Percentiles rank a stretch among this genome's conserved stretches.
Conservation (phyloP, 139 green algal genomes). For the Astrephomene gubernaculifera region DNA sequence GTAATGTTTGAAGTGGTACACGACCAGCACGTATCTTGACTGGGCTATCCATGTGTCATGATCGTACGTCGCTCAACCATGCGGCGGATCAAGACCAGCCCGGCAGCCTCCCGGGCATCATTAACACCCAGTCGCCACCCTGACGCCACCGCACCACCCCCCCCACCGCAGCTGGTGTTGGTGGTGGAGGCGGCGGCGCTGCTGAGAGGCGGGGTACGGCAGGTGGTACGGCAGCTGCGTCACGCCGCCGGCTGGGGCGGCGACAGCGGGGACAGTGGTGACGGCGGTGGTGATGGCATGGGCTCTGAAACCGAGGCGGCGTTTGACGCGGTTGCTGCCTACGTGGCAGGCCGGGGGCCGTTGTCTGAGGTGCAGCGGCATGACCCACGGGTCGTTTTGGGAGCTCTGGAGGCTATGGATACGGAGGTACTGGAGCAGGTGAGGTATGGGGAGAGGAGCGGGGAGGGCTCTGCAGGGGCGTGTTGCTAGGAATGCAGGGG, state of each 20-base stretch:
- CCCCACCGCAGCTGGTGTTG: constrained; percentile 13
- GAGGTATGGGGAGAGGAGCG: background rate
- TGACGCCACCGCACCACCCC: no score
- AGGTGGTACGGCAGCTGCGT: background rate
- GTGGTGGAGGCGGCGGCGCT: constrained; percentile 33
- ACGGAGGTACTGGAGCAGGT: constrained; percentile 43
- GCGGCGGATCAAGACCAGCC: no score
- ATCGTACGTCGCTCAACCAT: no score
- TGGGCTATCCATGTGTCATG: no score
- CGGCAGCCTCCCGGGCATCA: no score
- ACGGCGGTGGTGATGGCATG: constrained; percentile 9
- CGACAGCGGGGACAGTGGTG: background rate
- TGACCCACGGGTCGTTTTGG: background rate
- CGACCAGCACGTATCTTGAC: no score
- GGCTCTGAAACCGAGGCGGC: constrained; percentile 46
- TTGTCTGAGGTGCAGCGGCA: background rate
- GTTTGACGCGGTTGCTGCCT: constrained; percentile 31
- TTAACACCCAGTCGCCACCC: background rate
- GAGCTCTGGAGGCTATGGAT: constrained; percentile 29
- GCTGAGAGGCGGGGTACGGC: background rate
- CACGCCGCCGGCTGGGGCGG: background rate
- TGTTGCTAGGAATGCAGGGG: no score
- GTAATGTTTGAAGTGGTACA: no score
- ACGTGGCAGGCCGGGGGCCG: constrained; percentile 18
- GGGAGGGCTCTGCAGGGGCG: no score